Percentiles rank a stretch among this genome's conserved stretches.
Conservation (phyloP, 2,329 filamentous ascomycete species). For the Basipetospora chlamydospora region DNA sequence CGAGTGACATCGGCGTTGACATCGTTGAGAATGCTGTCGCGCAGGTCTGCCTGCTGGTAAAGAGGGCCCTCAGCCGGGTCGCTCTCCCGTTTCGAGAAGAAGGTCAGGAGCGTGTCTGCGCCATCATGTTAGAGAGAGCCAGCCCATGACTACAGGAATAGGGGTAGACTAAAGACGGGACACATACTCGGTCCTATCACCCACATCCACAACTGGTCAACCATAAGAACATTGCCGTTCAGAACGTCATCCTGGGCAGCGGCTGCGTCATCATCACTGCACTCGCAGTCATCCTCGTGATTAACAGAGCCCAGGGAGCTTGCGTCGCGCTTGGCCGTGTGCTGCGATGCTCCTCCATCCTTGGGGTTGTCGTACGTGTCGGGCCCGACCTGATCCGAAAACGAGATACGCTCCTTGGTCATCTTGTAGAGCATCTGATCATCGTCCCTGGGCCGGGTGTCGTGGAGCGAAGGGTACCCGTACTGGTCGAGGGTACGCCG, state of each 20-base stretch:
- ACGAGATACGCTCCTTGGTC: conserved; percentile 28
- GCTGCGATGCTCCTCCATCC: conserved; percentile 9
- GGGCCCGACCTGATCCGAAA: conserved; percentile 4
- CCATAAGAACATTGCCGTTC: conserved; percentile 48
- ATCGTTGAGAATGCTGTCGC: conserved; percentile 51
- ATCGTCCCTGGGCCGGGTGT: conserved; percentile 46
- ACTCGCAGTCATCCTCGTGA: conserved; percentile 9
- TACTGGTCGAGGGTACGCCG: conserved; percentile 50
- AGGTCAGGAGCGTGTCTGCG: conserved; percentile 35
- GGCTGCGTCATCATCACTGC: conserved; percentile 18
- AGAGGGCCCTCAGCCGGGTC: conserved; percentile 38
- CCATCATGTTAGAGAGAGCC: conserved; percentile 1
- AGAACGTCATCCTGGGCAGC: conserved; percentile 22
- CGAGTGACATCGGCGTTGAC: conserved; percentile 49
- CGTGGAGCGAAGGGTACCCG: conserved; percentile 44
- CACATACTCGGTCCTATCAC: conserved; percentile 35
- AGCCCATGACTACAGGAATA: background rate
- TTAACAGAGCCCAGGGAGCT: conserved; percentile 3
- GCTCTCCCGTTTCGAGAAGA: conserved; percentile 40
- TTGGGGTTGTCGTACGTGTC: conserved; percentile 4
- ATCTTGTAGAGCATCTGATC: conserved; percentile 56
- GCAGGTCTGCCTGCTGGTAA: conserved; percentile 45
- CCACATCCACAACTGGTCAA: conserved; percentile 52
- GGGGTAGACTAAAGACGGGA: accelerated
- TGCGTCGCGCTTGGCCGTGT: conserved; percentile 7